A percentile compares a stretch with the other conserved stretches of the same genome.
Evolutionary conservation across 2,329 filamentous ascomycete genomes (phyloP).

Genomic region (Incumbomyces delicatus): DNA sequence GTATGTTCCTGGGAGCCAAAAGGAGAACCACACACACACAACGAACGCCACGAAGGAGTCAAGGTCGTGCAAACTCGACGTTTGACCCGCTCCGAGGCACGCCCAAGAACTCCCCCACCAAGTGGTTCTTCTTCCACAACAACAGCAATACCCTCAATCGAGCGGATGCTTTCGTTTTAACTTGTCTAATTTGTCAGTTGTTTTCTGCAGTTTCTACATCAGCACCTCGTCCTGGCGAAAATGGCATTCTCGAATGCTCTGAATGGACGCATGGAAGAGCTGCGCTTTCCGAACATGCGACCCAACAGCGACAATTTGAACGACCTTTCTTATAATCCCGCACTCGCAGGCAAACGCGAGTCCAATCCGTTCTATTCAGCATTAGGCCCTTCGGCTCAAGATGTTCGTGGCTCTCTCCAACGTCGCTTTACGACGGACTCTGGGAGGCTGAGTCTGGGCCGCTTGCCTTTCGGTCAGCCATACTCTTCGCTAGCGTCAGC

Average conservation of each 20-base stretch:
- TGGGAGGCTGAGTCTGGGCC: slow-evolving; percentile 53
- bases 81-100: no score
- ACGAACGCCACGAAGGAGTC: no score
- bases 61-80: no score
- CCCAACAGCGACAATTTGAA: slow-evolving; percentile 51
- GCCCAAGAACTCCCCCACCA: no score
- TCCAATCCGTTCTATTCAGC: slow-evolving; percentile 55
- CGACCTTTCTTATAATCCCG: slow-evolving; percentile 63
- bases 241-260: slow-evolving; percentile 58
- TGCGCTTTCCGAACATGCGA: slow-evolving; percentile 60
- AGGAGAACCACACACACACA: no score
- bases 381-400: slow-evolving; percentile 45
- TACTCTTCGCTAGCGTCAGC: slow-evolving; percentile 21
- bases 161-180: no score
- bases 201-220: no score
- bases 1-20: no score
- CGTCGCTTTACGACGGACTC: slow-evolving; percentile 91
- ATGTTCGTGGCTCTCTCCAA: slow-evolving; percentile 68
- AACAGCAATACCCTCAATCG: no score
- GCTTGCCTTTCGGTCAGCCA: slow-evolving; percentile 20
- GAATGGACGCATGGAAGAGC: slow-evolving; percentile 64
- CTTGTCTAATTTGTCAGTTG: no score
- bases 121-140: no score
- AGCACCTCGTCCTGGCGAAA: slow-evolving; percentile 16
- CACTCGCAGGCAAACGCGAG: slow-evolving; percentile 61